These are phyloP conservation scores for Gossypium davidsonii DNA, from an alignment of 441 rosid genomes.

Conservation along the genomic window DNA sequence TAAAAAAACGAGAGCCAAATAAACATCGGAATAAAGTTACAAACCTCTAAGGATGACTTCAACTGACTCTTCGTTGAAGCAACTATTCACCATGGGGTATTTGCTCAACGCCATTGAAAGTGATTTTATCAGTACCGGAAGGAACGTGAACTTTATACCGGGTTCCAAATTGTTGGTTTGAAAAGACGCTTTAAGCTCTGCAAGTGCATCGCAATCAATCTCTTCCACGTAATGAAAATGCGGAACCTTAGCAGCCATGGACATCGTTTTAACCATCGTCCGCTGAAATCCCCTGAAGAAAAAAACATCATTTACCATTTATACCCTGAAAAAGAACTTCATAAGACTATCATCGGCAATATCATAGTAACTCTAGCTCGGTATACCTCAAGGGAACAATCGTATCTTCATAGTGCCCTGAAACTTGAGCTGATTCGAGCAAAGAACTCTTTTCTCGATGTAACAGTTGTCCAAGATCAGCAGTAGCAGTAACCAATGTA, in stretches of 20 bases:
- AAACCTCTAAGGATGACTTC: constrained; percentile 79
- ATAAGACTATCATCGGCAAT: background rate
- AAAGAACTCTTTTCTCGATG: constrained; percentile 17
- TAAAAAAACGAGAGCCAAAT: background rate
- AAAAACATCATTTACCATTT: background rate
- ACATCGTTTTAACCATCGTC: constrained; percentile 90
- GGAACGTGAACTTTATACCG: constrained; percentile 68
- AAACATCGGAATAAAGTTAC: constrained; percentile 3
- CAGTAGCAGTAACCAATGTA: constrained; percentile 22
- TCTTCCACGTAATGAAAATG: constrained; percentile 96
- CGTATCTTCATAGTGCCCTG: constrained; percentile 37
- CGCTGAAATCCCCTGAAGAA: constrained; percentile 70
- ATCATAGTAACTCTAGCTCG: background rate
- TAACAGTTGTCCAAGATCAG: constrained; percentile 18
- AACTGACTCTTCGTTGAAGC: constrained; percentile 71
- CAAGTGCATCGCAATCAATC: constrained; percentile 67
- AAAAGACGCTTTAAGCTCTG: constrained; percentile 61
- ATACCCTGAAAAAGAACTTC: background rate
- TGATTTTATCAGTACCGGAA: constrained; percentile 68
- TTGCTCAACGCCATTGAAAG: constrained; percentile 76
- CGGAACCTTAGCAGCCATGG: constrained; percentile 82
- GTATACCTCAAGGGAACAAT: constrained; percentile 62
- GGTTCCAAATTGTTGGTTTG: constrained; percentile 61
- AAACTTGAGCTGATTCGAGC: constrained; percentile 18
- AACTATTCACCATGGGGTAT: constrained; percentile 74